phyloP scores from a whole-genome alignment of 768 basidiomycete genomes.

The Multifurca ochricompacta region DNA sequence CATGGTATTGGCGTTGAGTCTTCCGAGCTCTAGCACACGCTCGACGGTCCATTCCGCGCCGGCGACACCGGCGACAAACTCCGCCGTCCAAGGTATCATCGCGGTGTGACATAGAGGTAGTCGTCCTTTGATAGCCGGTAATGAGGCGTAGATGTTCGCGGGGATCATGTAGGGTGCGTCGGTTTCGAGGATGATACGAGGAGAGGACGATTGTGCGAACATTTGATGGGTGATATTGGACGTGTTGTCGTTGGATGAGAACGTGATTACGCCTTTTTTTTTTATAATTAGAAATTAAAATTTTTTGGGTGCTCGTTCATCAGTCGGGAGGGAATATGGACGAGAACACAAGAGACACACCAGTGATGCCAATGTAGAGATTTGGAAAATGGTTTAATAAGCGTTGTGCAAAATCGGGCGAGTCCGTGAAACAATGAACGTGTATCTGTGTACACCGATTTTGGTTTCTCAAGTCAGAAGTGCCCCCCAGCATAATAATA shows the following conservation, averaged over 20 bases:
- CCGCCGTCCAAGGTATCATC: conserved; percentile 83
- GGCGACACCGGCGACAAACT: conserved; percentile 51
- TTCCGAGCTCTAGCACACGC: conserved; percentile 50
- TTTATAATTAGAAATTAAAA: too few relatives aligned
- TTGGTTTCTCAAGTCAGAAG: too few relatives aligned
- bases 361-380: conserved; percentile 78
- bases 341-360: conserved; percentile 25
- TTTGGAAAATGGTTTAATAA: conserved; percentile 74
- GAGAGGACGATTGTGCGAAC: conserved; percentile 19
- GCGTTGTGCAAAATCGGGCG: conserved; percentile 62
- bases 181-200: conserved; percentile 59
- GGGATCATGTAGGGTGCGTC: conserved; percentile 89
- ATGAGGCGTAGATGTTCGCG: conserved; percentile 54
- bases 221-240: conserved; percentile 50
- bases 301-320: too few relatives aligned
- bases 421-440: conserved; percentile 83
- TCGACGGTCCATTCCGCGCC: conserved; percentile 43
- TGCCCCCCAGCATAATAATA: too few relatives aligned
- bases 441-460: conserved; percentile 71
- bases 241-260: conserved; percentile 66
- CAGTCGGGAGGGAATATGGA: not conserved
- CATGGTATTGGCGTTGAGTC: conserved; percentile 54
- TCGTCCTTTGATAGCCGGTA: conserved; percentile 46
- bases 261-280: conserved; percentile 84
- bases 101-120: conserved; percentile 68